Evolutionary conservation across 495 filamentous ascomycete species (phyloP).

Genomic region (Bryoglossum gracile): DNA sequence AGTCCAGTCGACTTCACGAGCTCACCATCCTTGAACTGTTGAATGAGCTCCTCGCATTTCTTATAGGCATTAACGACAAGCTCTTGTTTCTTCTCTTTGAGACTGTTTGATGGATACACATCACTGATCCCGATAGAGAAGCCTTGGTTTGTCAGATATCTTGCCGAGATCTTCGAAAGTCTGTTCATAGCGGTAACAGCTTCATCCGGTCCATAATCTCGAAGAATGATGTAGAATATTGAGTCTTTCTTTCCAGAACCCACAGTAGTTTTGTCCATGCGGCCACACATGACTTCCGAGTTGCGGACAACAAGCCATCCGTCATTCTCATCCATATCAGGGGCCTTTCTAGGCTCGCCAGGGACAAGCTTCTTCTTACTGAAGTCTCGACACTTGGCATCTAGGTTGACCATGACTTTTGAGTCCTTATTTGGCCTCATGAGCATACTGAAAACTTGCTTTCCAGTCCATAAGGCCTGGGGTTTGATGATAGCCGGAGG

Average conservation of each 20-base stretch:
- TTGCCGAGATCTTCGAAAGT: slow-evolving; percentile 79
- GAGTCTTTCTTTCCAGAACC: slow-evolving; percentile 97
- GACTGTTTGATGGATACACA: slow-evolving; percentile 67
- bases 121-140: slow-evolving; percentile 96
- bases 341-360: slow-evolving; percentile 41
- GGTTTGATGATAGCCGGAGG: slow-evolving; percentile 81
- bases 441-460: slow-evolving; percentile 92
- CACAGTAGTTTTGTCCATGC: slow-evolving; percentile 95
- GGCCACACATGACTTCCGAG: slow-evolving; percentile 95
- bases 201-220: slow-evolving; percentile 85
- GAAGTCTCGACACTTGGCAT: slow-evolving; percentile 84
- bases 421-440: slow-evolving; percentile 84
- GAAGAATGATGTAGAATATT: slow-evolving; percentile 90
- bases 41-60: slow-evolving; percentile 79
- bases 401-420: slow-evolving; percentile 79
- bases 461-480: slow-evolving; percentile 88
- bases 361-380: slow-evolving; percentile 46
- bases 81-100: slow-evolving; percentile 61
- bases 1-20: slow-evolving; percentile 81
- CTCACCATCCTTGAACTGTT: slow-evolving; percentile 65
- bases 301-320: slow-evolving; percentile 87
- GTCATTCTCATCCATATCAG: slow-evolving; percentile 80
- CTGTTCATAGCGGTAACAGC: slow-evolving; percentile 92
- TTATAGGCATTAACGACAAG: slow-evolving; percentile 74
- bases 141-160: slow-evolving; percentile 81